Conservation (phyloP, 2,329 filamentous ascomycete species). For the Exophiala oligosperma region DNA sequence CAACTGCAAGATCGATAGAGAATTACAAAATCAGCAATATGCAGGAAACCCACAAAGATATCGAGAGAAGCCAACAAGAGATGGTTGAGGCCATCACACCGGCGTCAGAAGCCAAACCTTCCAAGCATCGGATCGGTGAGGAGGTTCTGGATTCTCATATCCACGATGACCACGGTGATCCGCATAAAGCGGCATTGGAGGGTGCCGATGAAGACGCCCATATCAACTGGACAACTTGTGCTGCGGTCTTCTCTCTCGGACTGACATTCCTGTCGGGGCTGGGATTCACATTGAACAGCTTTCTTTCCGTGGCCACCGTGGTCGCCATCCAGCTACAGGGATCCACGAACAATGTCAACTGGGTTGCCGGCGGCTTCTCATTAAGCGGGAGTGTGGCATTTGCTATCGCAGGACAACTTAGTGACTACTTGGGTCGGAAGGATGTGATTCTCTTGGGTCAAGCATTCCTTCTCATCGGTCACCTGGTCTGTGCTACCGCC, state of each 20-base stretch:
- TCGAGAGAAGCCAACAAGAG: neutral
- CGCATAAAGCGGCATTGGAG: neutral
- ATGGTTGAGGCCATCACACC: neutral
- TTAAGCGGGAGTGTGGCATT: constrained; percentile 4
- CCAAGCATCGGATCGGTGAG: neutral
- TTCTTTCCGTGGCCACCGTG: neutral
- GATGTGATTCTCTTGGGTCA: constrained; percentile 14
- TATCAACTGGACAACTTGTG: neutral
- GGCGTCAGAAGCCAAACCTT: neutral
- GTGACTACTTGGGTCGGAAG: constrained; percentile 6
- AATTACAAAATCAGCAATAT: no score
- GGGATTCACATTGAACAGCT: constrained; percentile 3
- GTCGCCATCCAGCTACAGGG: constrained; percentile 1
- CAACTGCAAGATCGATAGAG: no score
- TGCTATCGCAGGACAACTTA: neutral
- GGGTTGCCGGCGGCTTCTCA: constrained; percentile 2
- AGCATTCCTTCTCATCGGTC: constrained; percentile 37
- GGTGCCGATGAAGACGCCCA: neutral
- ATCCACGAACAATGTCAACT: neutral
- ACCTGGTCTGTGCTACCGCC: constrained; percentile 39
- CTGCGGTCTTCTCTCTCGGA: constrained; percentile 3
- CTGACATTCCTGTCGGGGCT: neutral
- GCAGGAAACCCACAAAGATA: no score
- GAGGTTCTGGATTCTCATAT: constrained; percentile 5
- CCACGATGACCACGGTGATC: constrained; percentile 6